Conservation (phyloP, 2,329 filamentous ascomycete species). For the Biscogniauxia sp. region DNA sequence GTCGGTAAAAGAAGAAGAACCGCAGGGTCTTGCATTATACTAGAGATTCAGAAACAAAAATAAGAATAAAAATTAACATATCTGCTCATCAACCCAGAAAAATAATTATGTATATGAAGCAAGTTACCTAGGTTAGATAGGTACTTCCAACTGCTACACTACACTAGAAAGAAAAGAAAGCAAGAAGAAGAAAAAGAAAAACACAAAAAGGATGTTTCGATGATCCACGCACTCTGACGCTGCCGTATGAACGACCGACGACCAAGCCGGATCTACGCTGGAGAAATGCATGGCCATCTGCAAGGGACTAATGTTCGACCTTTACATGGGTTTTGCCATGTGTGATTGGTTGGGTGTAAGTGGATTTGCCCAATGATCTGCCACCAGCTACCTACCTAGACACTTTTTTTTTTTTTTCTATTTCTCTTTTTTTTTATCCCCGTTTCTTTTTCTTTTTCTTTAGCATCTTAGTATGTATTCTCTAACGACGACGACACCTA, state of each 20-base stretch:
- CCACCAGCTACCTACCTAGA: neutral
- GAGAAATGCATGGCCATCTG: neutral
- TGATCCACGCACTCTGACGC: no score
- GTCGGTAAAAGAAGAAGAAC: no score
- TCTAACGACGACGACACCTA: neutral
- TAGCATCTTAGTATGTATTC: no score
- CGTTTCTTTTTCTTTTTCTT: neutral
- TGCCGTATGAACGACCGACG: no score
- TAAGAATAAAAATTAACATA: no score
- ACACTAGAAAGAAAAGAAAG: no score
- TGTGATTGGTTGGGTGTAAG: neutral
- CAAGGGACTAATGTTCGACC: neutral
- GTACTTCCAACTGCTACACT: no score
- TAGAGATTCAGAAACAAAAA: no score
- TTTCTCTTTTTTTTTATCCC: neutral
- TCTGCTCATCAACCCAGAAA: no score
- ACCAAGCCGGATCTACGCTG: neutral
- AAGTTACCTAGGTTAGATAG: no score
- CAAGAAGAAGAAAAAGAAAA: neutral
- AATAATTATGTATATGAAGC: no score
- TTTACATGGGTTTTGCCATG: neutral
- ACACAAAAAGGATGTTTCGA: neutral
- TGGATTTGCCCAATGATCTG: neutral
- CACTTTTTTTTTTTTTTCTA: neutral
- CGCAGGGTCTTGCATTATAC: no score